A percentile compares a stretch with the other conserved stretches of the same genome.
phyloP scores from a whole-genome alignment of 2,329 filamentous ascomycete genomes.

The Aspergillus sp. region DNA sequence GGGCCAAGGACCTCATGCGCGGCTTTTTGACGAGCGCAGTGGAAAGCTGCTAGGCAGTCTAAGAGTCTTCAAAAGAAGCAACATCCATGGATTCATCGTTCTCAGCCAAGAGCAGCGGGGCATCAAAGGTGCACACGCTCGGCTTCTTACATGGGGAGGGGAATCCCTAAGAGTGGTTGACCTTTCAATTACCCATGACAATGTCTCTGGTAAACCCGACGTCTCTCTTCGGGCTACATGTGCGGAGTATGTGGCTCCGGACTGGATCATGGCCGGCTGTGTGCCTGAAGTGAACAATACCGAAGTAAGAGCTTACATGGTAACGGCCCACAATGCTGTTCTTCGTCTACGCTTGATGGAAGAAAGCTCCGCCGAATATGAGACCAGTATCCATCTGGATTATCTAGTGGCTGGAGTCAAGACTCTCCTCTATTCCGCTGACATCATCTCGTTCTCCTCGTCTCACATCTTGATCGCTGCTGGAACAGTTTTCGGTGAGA shows the following conservation, averaged over 20 bases:
- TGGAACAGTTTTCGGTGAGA: conserved; percentile 92
- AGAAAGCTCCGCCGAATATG: conserved; percentile 15
- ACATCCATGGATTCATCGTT: conserved; percentile 40
- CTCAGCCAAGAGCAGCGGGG: conserved; percentile 21
- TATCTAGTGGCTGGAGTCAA: conserved; percentile 58
- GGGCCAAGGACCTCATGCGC: conserved; percentile 39
- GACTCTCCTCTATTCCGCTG: conserved; percentile 85
- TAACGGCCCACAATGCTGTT: conserved; percentile 87
- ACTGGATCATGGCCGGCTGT: conserved; percentile 76
- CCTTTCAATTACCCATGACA: conserved; percentile 16
- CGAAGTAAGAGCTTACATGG: conserved; percentile 54
- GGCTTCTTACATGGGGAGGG: conserved; percentile 68
- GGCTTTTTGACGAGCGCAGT: conserved; percentile 32
- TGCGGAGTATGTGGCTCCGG: conserved; percentile 54
- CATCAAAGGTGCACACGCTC: conserved; percentile 12
- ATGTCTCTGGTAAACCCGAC: conserved; percentile 25
- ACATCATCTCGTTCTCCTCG: conserved; percentile 62
- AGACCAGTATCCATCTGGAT: conserved; percentile 26
- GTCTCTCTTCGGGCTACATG: conserved; percentile 29
- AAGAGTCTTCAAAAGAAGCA: conserved; percentile 36
- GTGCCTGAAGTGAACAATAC: conserved; percentile 23
- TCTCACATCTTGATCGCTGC: conserved; percentile 72
- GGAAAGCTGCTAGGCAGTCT: conserved; percentile 30
- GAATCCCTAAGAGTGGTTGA: conserved; percentile 51
- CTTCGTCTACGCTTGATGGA: conserved; percentile 48